A percentile compares a stretch with the other conserved stretches of the same genome.
Evolutionary conservation across 2,329 filamentous ascomycete genomes (phyloP).

Genomic region (Colletotrichum trifolii): DNA sequence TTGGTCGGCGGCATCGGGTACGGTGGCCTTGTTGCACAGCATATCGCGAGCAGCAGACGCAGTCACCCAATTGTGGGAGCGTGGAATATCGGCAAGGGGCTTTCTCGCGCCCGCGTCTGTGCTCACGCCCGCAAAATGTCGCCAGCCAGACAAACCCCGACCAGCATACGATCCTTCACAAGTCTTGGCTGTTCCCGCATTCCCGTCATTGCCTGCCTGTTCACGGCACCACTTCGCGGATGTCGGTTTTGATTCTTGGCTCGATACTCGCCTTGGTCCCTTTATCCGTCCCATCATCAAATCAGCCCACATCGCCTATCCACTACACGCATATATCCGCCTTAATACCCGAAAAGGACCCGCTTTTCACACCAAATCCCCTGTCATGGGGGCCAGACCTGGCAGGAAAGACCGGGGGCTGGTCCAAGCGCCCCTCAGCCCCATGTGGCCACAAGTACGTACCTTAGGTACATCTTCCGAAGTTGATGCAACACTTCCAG

Average conservation of each 20-base stretch:
- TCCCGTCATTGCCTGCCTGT: constrained; percentile 5
- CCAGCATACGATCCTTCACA: constrained; percentile 1
- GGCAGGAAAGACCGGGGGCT: not conserved
- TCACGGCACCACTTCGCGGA: constrained; percentile 11
- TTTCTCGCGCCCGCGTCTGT: not conserved
- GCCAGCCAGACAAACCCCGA: not conserved
- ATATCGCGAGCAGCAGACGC: too few species aligned
- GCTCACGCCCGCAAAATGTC: not conserved
- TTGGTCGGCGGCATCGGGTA: too few species aligned
- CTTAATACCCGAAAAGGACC: constrained; percentile 29
- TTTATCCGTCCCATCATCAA: constrained; percentile 32
- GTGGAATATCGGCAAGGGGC: too few species aligned
- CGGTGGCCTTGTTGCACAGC: too few species aligned
- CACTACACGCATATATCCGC: constrained; percentile 27
- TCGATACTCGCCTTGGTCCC: constrained; percentile 12
- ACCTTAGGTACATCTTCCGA: too few species aligned
- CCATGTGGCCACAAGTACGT: not conserved
- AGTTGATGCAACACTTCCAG: too few species aligned
- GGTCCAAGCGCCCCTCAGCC: constrained; percentile 3
- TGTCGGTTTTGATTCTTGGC: constrained; percentile 15
- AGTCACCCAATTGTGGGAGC: too few species aligned
- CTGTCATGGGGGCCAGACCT: constrained; percentile 6
- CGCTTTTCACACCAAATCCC: constrained; percentile 22
- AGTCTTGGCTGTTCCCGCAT: not conserved
- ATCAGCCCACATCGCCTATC: constrained; percentile 18